Conservation (phyloP, 352 stramenopile genomes). For the Blastocystis hominis region DNA sequence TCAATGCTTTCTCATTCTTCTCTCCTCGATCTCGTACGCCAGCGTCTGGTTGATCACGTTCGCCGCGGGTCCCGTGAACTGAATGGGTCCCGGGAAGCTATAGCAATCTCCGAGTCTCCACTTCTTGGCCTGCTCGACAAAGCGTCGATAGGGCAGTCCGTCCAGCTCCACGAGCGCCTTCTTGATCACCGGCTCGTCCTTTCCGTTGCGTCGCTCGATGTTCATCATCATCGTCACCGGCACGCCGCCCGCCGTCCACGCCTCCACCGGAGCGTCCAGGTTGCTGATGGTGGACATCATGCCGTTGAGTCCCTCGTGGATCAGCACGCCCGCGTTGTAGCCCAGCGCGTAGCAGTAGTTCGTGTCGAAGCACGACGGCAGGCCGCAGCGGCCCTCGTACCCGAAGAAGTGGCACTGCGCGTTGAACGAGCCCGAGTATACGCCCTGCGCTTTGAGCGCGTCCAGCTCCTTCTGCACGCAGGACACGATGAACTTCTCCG, state of each 20-base stretch:
- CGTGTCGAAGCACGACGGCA: slow-evolving; percentile 63
- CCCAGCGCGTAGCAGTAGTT: slow-evolving; percentile 65
- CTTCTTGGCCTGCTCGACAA: slow-evolving; percentile 62
- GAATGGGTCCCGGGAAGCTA: slow-evolving; percentile 63
- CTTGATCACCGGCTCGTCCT: slow-evolving; percentile 65
- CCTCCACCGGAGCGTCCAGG: slow-evolving; percentile 58
- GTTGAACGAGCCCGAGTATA: slow-evolving; percentile 64
- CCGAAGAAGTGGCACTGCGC: slow-evolving; percentile 64
- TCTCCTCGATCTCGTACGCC: not conserved
- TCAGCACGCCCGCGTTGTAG: slow-evolving; percentile 62
- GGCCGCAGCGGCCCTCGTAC: slow-evolving; percentile 63
- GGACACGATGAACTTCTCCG: slow-evolving; percentile 64
- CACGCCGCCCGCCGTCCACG: slow-evolving; percentile 63
- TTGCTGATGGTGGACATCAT: slow-evolving; percentile 57
- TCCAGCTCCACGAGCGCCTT: slow-evolving; percentile 65
- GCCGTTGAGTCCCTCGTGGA: slow-evolving; percentile 61
- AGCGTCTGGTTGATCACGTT: slow-evolving; percentile 58
- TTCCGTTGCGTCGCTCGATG: slow-evolving; percentile 64
- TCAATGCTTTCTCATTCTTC: no score
- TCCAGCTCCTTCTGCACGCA: slow-evolving; percentile 65
- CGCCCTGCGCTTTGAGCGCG: slow-evolving; percentile 60
- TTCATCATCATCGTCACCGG: slow-evolving; percentile 66
- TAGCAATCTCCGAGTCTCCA: slow-evolving; percentile 64
- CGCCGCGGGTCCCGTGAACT: slow-evolving; percentile 63
- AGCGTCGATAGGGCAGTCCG: slow-evolving; percentile 61